Evolutionary conservation across 192 early-diverging fungal genomes (phyloP).

Genomic region (Coemansia erecta): DNA sequence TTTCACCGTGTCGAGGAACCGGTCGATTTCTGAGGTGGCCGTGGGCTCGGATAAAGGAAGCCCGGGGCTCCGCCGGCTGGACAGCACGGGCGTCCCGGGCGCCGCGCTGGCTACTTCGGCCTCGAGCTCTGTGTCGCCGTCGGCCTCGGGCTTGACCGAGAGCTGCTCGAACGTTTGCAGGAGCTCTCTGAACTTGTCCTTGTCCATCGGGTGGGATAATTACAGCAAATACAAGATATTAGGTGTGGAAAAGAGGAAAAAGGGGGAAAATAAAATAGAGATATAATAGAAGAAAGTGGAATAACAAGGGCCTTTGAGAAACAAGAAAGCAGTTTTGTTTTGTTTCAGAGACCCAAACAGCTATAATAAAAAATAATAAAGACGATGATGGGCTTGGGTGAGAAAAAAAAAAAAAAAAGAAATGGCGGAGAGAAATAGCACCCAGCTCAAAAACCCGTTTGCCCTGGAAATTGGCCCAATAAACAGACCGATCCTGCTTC

Average conservation of each 20-base stretch:
- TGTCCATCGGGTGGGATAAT: no score
- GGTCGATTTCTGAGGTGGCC: constrained; percentile 4
- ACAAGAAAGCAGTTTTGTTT: background rate
- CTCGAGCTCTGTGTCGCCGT: constrained; percentile 28
- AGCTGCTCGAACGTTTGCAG: constrained; percentile 49
- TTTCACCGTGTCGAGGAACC: constrained; percentile 19
- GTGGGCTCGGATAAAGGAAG: constrained; percentile 6
- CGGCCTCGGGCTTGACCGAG: constrained; percentile 45
- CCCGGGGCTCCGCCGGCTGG: background rate
- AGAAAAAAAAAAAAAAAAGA: constrained; percentile 3
- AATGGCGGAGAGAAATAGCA: background rate
- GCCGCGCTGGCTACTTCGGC: constrained; percentile 14
- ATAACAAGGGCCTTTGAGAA: background rate
- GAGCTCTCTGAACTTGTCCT: constrained; percentile 50
- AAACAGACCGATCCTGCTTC: no score
- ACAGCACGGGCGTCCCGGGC: constrained; percentile 4
- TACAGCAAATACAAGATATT: no score
- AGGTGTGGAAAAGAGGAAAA: no score
- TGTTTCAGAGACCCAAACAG: background rate
- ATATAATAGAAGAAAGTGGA: background rate
- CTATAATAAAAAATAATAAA: background rate
- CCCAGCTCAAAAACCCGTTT: background rate
- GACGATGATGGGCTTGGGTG: background rate
- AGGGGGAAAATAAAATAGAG: no score
- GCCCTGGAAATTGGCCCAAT: no score